Conservation (phyloP, 1,284 basidiomycete genomes). For the Rhodotorula glutinis region DNA sequence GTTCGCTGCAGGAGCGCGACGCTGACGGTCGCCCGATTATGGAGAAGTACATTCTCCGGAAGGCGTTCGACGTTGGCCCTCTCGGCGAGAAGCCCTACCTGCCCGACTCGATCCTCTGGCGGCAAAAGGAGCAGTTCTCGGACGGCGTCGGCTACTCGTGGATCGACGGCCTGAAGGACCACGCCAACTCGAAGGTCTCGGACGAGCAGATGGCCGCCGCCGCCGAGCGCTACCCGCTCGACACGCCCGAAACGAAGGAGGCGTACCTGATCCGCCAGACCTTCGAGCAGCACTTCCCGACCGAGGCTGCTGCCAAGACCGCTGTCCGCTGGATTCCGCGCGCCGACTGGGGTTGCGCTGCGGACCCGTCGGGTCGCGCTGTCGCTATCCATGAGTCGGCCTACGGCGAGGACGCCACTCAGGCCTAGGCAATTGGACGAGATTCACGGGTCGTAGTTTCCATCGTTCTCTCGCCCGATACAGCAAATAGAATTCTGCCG, state of each 20-base stretch:
- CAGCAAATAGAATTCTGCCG: no score
- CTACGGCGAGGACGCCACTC: constrained; percentile 53
- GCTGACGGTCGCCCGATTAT: constrained; percentile 80
- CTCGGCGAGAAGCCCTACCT: constrained; percentile 90
- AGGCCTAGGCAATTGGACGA: neutral
- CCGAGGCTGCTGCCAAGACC: constrained; percentile 81
- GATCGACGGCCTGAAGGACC: constrained; percentile 98
- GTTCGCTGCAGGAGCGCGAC: constrained; percentile 69
- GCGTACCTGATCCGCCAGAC: constrained; percentile 92
- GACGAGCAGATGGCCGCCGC: constrained; percentile 78
- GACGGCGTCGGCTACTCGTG: constrained; percentile 99
- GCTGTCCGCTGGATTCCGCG: constrained; percentile 70
- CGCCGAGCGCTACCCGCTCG: constrained; percentile 70
- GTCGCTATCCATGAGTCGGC: constrained; percentile 95
- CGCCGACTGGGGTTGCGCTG: constrained; percentile 57
- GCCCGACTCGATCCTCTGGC: constrained; percentile 91
- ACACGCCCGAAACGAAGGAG: constrained; percentile 94
- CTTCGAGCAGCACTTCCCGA: constrained; percentile 77
- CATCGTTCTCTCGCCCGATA: no score
- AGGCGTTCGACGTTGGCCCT: constrained; percentile 85
- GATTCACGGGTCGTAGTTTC: no score
- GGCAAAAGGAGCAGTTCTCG: constrained; percentile 99
- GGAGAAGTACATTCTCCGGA: constrained; percentile 98
- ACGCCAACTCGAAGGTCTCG: constrained; percentile 70
- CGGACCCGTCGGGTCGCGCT: constrained; percentile 91